Evolutionary conservation across 305 asterid genomes (phyloP).

Genomic region (Fraxinus floribunda): DNA sequence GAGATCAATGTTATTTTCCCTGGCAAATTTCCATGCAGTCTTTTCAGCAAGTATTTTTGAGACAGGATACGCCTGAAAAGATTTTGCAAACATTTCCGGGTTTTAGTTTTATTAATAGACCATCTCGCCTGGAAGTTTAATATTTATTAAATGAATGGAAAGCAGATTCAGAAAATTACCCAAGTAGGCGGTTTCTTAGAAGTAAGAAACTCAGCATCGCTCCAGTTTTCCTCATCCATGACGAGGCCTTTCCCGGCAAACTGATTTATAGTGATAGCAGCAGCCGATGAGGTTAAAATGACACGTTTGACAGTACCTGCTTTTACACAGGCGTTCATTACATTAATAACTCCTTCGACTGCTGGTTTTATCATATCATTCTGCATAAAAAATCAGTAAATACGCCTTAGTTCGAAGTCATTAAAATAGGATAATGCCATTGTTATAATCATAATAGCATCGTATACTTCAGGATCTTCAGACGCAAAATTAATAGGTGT

Average conservation of each 20-base stretch:
- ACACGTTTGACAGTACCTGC: not conserved
- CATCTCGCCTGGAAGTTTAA: not conserved
- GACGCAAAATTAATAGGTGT: not conserved
- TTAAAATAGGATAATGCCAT: not conserved
- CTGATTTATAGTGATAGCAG: not conserved
- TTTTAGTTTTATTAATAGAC: not conserved
- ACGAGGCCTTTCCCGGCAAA: not conserved
- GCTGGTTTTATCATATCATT: not conserved
- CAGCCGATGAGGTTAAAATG: not conserved
- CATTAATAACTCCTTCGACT: not conserved
- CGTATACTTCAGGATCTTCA: not conserved
- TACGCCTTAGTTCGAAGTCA: not conserved
- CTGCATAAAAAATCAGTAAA: not conserved
- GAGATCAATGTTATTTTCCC: not conserved
- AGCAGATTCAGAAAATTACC: not conserved
- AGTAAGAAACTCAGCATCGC: not conserved
- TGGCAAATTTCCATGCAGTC: not conserved
- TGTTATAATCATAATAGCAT: not conserved
- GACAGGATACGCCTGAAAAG: not conserved
- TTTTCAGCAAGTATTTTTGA: not conserved
- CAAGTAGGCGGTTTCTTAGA: not conserved
- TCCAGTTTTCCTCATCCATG: not conserved
- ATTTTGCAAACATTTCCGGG: not conserved
- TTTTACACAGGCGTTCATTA: not conserved
- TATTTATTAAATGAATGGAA: not conserved